Conservation (phyloP, 2,329 filamentous ascomycete species). For the Cyphellophora attinorum region DNA sequence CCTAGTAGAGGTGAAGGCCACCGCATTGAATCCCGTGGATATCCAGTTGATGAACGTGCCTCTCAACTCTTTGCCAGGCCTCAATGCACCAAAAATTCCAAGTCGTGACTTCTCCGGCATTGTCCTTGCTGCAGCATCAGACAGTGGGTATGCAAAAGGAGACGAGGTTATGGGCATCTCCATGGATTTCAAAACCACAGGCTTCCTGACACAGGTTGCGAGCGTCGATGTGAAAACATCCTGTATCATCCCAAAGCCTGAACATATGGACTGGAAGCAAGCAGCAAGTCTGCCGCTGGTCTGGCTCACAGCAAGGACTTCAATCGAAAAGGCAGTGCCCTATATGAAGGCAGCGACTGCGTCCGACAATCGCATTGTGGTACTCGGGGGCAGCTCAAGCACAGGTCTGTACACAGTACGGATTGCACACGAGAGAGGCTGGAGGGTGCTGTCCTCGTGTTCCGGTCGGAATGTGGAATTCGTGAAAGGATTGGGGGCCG, state of each 20-base stretch:
- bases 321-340: conserved; percentile 8
- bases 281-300: conserved; percentile 12
- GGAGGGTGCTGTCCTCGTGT: conserved; percentile 49
- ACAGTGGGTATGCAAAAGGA: conserved; percentile 8
- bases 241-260: conserved; percentile 12
- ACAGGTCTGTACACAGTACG: conserved; percentile 52
- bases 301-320: conserved; percentile 11
- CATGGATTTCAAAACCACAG: conserved; percentile 7
- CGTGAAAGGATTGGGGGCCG: conserved; percentile 49
- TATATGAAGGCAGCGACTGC: conserved; percentile 6
- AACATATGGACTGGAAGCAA: conserved; percentile 7
- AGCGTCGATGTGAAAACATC: conserved; percentile 6
- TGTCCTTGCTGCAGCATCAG: conserved; percentile 8
- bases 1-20: conserved; percentile 9
- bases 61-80: conserved; percentile 8
- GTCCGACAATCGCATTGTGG: conserved; percentile 47
- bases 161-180: conserved; percentile 11
- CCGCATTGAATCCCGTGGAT: conserved; percentile 12
- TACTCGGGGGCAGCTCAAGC: conserved; percentile 56
- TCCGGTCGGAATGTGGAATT: conserved; percentile 48
- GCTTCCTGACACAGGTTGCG: conserved; percentile 10
- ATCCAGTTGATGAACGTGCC: conserved; percentile 14
- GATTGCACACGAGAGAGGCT: conserved; percentile 51
- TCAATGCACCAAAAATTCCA: conserved; percentile 8
- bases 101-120: conserved; percentile 12